Conservation (phyloP, 169 alveolate species). For the Toxoplasma gondii region DNA sequence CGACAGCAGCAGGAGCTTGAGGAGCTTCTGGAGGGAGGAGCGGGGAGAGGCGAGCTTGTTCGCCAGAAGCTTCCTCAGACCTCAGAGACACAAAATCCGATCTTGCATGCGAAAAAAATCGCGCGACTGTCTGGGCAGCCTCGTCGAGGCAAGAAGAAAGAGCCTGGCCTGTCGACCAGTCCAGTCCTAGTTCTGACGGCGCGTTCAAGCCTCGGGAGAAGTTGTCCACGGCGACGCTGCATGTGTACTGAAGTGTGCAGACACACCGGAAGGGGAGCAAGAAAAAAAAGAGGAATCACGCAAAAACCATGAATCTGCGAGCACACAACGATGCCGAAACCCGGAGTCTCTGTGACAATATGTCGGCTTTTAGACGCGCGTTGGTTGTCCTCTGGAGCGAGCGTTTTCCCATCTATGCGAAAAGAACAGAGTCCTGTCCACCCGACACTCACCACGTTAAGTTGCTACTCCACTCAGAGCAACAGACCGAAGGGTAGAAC, state of each 20-base stretch:
- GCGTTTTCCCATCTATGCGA: too few species aligned
- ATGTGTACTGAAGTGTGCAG: constrained; percentile 66
- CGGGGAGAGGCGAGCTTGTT: not conserved
- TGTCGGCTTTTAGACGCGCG: too few species aligned
- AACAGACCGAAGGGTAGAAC: too few species aligned
- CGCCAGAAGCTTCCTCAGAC: not conserved
- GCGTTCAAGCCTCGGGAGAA: constrained; percentile 68
- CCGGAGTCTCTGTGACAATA: too few species aligned
- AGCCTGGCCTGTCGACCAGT: constrained; percentile 58
- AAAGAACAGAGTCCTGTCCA: too few species aligned
- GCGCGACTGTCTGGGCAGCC: not conserved
- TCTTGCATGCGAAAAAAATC: not conserved
- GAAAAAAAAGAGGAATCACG: too few species aligned
- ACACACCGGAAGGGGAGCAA: constrained; percentile 16
- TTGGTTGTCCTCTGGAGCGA: too few species aligned
- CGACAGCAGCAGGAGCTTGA: not conserved
- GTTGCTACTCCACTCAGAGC: too few species aligned
- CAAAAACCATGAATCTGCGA: too few species aligned
- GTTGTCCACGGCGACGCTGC: constrained; percentile 72
- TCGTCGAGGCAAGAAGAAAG: constrained; percentile 40
- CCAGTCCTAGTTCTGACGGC: constrained; percentile 68
- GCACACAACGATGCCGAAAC: too few species aligned
- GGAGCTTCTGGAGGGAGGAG: not conserved
- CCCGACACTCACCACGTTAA: too few species aligned
- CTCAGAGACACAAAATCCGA: not conserved